phyloP scores from a whole-genome alignment of 169 alveolate species.

The Cryptosporidium muris region DNA sequence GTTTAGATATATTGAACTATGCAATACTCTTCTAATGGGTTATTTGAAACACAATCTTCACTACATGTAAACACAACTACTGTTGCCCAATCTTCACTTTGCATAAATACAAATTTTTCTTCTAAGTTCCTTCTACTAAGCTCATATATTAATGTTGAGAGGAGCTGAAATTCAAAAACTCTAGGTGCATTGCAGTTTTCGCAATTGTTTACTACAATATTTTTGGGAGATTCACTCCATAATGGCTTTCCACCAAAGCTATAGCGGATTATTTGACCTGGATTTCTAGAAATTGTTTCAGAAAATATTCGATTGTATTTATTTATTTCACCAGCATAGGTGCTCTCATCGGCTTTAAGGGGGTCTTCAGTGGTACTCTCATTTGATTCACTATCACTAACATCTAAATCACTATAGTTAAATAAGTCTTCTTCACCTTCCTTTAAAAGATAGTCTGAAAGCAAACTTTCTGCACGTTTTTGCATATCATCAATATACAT shows the following conservation, averaged over 20 bases:
- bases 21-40: conserved; percentile 8
- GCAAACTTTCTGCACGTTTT: neutral
- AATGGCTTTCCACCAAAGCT: conserved; percentile 59
- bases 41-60: conserved; percentile 25
- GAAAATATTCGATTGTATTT: conserved; percentile 25
- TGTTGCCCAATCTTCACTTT: conserved; percentile 65
- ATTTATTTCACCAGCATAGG: conserved; percentile 24
- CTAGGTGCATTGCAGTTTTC: conserved; percentile 21
- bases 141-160: conserved; percentile 51
- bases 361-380: conserved; percentile 32
- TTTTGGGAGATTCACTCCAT: conserved; percentile 13
- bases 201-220: conserved; percentile 6
- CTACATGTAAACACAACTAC: conserved; percentile 29
- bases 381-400: conserved; percentile 26
- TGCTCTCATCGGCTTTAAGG: conserved; percentile 13
- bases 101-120: conserved; percentile 19
- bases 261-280: conserved; percentile 54
- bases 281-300: conserved; percentile 28
- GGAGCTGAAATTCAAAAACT: conserved; percentile 36
- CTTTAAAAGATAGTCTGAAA: conserved; percentile 6
- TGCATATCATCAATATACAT: neutral
- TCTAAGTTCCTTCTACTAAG: too few species aligned
- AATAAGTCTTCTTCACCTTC: neutral
- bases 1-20: conserved; percentile 12
- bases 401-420: neutral